phyloP scores from a whole-genome alignment of 2,329 filamentous ascomycete genomes.

The Clarireedia hainanense region DNA sequence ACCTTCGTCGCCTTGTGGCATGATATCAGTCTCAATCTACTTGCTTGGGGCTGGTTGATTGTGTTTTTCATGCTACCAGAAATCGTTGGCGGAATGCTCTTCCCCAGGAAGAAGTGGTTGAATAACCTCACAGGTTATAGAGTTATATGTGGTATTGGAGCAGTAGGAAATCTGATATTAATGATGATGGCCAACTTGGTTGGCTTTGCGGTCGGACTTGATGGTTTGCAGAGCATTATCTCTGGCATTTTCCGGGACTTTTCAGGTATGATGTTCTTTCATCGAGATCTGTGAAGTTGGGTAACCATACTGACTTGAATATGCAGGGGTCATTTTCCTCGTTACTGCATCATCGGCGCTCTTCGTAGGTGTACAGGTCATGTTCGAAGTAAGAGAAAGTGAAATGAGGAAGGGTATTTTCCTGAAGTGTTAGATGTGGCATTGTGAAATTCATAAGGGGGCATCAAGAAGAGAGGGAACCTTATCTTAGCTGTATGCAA shows the following conservation, averaged over 20 bases:
- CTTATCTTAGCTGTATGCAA: no score
- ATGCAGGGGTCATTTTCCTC: slow-evolving; percentile 62
- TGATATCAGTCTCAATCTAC: slow-evolving; percentile 81
- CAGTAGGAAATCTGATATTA: slow-evolving; percentile 78
- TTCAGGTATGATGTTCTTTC: slow-evolving; percentile 44
- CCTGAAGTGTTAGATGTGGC: slow-evolving; percentile 60
- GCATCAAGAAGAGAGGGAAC: no score
- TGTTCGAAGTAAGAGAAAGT: slow-evolving; percentile 89
- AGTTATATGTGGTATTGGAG: slow-evolving; percentile 71
- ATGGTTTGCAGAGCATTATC: slow-evolving; percentile 73
- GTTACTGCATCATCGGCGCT: slow-evolving; percentile 61
- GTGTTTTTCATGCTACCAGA: slow-evolving; percentile 92
- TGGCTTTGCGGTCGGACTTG: slow-evolving; percentile 86
- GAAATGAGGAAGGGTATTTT: slow-evolving; percentile 77
- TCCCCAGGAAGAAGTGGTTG: slow-evolving; percentile 65
- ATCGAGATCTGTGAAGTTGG: background rate
- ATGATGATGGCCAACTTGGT: slow-evolving; percentile 95
- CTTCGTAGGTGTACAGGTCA: slow-evolving; percentile 82
- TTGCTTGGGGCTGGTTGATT: slow-evolving; percentile 96
- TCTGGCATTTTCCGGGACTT: slow-evolving; percentile 68
- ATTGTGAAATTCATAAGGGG: no score
- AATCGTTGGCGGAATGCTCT: slow-evolving; percentile 60
- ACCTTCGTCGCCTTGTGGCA: slow-evolving; percentile 98
- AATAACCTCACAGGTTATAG: slow-evolving; percentile 64
- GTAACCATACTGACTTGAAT: slow-evolving; percentile 18